Evolutionary conservation across 371 early-diverging fungal species (phyloP).

Genomic region (Batrachochytrium dendrobatidis): DNA sequence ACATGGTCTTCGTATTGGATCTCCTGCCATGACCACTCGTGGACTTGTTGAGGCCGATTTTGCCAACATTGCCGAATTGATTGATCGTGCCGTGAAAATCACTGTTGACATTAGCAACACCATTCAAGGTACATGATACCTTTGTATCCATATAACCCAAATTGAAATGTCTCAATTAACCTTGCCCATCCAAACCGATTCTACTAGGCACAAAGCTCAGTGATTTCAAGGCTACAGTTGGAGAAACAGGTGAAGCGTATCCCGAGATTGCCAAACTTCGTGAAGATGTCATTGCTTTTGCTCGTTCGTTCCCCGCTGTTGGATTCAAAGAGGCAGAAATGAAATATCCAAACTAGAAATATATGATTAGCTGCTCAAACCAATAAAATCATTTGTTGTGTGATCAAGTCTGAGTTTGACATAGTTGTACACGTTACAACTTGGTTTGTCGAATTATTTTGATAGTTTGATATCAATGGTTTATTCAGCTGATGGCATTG

Average conservation of each 20-base stretch:
- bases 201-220: slow-evolving; percentile 51
- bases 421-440: no score
- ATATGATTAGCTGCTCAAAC: no score
- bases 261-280: slow-evolving; percentile 51
- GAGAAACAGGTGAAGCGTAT: slow-evolving; percentile 41
- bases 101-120: slow-evolving; percentile 21
- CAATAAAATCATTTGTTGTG: no score
- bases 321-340: slow-evolving; percentile 31
- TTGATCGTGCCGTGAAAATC: slow-evolving; percentile 53
- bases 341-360: not conserved
- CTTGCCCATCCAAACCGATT: not conserved
- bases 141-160: not conserved
- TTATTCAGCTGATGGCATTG: no score
- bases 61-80: slow-evolving; percentile 70
- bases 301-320: slow-evolving; percentile 60
- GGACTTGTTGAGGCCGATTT: slow-evolving; percentile 86
- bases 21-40: slow-evolving; percentile 97
- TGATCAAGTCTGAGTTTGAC: no score
- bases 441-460: no score
- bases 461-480: no score
- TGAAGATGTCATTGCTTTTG: slow-evolving; percentile 59
- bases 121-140: slow-evolving; percentile 19
- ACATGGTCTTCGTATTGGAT: slow-evolving; percentile 85
- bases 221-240: slow-evolving; percentile 65
- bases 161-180: not conserved